Evolutionary conservation across 2,329 filamentous ascomycete species (phyloP).

Genomic region (Onygena corvina): DNA sequence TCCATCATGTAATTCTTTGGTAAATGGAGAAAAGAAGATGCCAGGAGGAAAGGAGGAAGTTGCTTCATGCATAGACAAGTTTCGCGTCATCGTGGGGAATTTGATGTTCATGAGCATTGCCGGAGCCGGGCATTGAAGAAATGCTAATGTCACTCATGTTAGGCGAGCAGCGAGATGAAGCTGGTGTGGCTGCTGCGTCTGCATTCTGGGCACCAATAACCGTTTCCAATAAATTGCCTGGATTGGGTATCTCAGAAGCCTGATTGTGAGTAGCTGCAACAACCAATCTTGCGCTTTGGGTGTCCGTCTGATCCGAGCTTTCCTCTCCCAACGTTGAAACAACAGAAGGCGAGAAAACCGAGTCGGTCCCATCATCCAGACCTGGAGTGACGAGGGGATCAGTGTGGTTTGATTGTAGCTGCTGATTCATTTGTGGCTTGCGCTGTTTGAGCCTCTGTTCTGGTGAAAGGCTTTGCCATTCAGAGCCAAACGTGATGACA

Average conservation of each 20-base stretch:
- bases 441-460: conserved; percentile 60
- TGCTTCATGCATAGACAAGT: neutral
- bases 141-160: neutral
- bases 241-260: neutral
- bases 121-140: neutral
- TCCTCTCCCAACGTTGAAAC: neutral
- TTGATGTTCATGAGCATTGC: neutral
- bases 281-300: neutral
- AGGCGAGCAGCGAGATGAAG: neutral
- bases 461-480: conserved; percentile 64
- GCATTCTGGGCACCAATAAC: neutral
- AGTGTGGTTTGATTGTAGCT: conserved; percentile 17
- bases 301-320: neutral
- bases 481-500: conserved; percentile 90
- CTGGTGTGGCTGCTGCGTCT: neutral
- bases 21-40: neutral
- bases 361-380: neutral
- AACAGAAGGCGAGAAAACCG: neutral
- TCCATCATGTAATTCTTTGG: conserved; percentile 3
- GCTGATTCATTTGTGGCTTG: conserved; percentile 35
- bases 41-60: neutral
- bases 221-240: neutral
- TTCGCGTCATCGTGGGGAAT: neutral
- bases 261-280: neutral
- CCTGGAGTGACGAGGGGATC: neutral